Evolutionary conservation across 225 moss, liverwort and hornwort species (phyloP).

Genomic region (Physcomitrellopsis africana): DNA sequence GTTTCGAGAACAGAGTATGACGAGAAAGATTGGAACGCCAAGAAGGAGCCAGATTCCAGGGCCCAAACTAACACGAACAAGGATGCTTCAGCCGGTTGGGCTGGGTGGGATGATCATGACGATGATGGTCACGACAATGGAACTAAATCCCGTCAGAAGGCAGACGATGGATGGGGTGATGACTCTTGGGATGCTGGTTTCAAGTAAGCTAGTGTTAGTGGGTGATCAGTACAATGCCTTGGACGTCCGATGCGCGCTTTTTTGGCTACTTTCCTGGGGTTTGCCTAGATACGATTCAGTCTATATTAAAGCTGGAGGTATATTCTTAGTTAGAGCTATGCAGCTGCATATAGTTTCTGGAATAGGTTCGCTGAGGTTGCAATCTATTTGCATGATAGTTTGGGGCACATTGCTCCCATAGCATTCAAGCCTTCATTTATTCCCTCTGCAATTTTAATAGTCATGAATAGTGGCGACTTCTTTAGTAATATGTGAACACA

Average conservation of each 20-base stretch:
- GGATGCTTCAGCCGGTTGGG: slow-evolving; percentile 30
- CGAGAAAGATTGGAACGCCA: slow-evolving; percentile 28
- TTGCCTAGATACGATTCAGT: slow-evolving; percentile 25
- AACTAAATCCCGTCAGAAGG: slow-evolving; percentile 35
- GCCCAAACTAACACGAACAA: no score
- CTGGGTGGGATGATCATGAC: slow-evolving; percentile 69
- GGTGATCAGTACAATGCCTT: slow-evolving; percentile 12
- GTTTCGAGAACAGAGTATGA: slow-evolving; percentile 25
- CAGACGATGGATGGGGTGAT: slow-evolving; percentile 61
- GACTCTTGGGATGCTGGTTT: slow-evolving; percentile 68
- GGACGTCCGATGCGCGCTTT: slow-evolving; percentile 28
- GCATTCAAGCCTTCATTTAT: slow-evolving; percentile 44
- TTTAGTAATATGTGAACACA: slow-evolving; percentile 24
- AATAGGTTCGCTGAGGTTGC: slow-evolving; percentile 32
- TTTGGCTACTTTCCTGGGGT: slow-evolving; percentile 26
- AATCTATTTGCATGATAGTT: slow-evolving; percentile 45
- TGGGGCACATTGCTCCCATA: slow-evolving; percentile 67
- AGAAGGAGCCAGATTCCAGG: slow-evolving; percentile 43
- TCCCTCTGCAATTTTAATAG: slow-evolving; percentile 21
- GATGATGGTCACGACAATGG: slow-evolving; percentile 44
- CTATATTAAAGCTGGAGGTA: slow-evolving; percentile 24
- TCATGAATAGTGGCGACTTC: slow-evolving; percentile 31
- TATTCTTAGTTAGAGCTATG: slow-evolving; percentile 32
- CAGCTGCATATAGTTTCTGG: slow-evolving; percentile 47
- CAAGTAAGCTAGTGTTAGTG: slow-evolving; percentile 36